Evolutionary conservation across 352 stramenopile genomes (phyloP), one percentile per base, ranked within the genome.

Genomic region (Phytophthora parvispora): DNA sequence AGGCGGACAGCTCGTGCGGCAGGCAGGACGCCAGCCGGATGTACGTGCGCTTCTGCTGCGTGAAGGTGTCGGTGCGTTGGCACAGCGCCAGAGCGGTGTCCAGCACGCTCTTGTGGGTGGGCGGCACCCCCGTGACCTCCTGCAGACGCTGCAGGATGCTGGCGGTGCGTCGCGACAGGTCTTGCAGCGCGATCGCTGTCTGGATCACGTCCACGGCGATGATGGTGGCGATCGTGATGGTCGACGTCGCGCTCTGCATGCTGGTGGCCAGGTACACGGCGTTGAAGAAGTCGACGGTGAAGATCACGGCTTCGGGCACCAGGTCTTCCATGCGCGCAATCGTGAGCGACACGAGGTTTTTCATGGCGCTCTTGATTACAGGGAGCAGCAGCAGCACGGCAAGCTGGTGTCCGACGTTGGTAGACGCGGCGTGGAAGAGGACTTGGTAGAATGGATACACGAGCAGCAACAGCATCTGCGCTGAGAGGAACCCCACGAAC

Each of bases 211-310:
- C 60, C 2, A 67, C 28, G 0, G 38, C n/a, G 48, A 66, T 59
- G 47, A 66, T 53, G 6, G 32, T 43, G 6, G 48, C 48, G 9
- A 67, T 25, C 9, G 49, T 60, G 13, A 60, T 20, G 12, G 16
- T 24, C 0, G 67, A 69, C 8, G 60, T 50, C 2, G 51, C 28
- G n/a, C 48, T 59, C 60, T 69, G 67, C 48, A 74, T 63, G n/a
- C 48, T 47, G 1, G 53, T 60, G 4, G 67, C 60, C 27, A 74
- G 5, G 54, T 69, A 69, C 36, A 70, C 25, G 48, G 60, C 54
- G 60, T 70, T 70, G 67, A 74, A 74, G 36, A 69, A 64, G 10
- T 66, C 53, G 13, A 69, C 53, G 5, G 58, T 60, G 24, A 73
- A 69, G 42, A 74, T 69, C 4, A 64, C 67, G 12, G 49, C 34